Percentiles rank a stretch among this genome's conserved stretches.
phyloP scores from a whole-genome alignment of 176 grass and related monocot species.

The Triticum urartu region DNA sequence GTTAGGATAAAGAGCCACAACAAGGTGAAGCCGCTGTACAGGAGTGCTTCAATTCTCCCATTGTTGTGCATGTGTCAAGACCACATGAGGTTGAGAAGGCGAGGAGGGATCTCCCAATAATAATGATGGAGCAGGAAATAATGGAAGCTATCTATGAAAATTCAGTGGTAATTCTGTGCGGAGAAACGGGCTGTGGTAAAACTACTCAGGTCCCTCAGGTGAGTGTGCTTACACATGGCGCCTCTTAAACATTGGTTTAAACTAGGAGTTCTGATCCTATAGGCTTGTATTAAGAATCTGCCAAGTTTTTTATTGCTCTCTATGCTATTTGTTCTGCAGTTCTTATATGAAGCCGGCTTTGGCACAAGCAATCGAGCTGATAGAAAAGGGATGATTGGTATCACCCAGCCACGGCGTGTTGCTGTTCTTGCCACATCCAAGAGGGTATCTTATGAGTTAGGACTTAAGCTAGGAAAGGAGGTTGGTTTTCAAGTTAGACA shows the following conservation, averaged over 20 bases:
- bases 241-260: conserved; percentile 36
- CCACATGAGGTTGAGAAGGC: conserved; percentile 74
- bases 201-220: conserved; percentile 98
- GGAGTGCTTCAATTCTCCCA: conserved; percentile 48
- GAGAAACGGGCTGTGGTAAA: conserved; percentile 99
- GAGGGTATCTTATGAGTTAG: conserved; percentile 87
- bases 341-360: conserved; percentile 95
- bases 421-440: conserved; percentile 91
- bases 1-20: conserved; percentile 46
- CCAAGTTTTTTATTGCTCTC: background rate
- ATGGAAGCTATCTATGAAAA: conserved; percentile 99
- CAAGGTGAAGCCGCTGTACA: conserved; percentile 32
- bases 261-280: conserved; percentile 5
- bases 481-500: conserved; percentile 99
- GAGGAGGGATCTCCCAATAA: conserved; percentile 93
- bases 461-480: conserved; percentile 75
- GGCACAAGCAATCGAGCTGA: conserved; percentile 73
- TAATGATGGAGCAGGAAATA: conserved; percentile 99
- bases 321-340: conserved; percentile 43
- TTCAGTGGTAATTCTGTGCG: conserved; percentile 84
- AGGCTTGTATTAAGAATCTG: conserved; percentile 16
- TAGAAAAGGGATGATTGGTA: conserved; percentile 89
- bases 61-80: conserved; percentile 80
- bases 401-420: conserved; percentile 95
- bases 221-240: conserved; percentile 15